phyloP scores from a whole-genome alignment of 2,329 filamentous ascomycete species.

The Ophiostoma montium region DNA sequence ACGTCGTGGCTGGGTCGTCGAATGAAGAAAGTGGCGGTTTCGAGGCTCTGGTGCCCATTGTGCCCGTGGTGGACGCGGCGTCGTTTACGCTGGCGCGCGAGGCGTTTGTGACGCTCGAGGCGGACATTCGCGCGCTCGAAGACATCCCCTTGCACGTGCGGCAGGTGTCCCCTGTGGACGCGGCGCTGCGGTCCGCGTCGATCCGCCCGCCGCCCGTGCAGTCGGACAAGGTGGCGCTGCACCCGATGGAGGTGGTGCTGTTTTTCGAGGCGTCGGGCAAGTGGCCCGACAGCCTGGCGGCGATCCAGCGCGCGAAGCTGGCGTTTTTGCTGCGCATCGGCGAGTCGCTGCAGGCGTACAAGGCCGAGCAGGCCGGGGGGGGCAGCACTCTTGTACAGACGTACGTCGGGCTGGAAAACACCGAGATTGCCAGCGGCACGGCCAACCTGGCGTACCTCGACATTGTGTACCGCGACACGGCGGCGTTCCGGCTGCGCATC shows the following conservation, averaged over 20 bases:
- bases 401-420: slow-evolving; percentile 70
- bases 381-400: slow-evolving; percentile 43
- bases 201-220: slow-evolving; percentile 36
- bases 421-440: slow-evolving; percentile 60
- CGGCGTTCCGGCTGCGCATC: slow-evolving; percentile 72
- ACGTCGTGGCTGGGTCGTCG: slow-evolving; percentile 28
- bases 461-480: slow-evolving; percentile 57
- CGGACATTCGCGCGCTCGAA: slow-evolving; percentile 61
- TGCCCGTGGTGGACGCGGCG: slow-evolving; percentile 32
- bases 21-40: slow-evolving; percentile 26
- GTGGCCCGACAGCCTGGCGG: slow-evolving; percentile 84
- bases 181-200: slow-evolving; percentile 62
- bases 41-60: slow-evolving; percentile 31
- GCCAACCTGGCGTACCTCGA: slow-evolving; percentile 76
- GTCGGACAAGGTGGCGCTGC: slow-evolving; percentile 28
- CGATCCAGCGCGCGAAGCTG: slow-evolving; percentile 87
- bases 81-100: slow-evolving; percentile 56
- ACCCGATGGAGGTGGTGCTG: slow-evolving; percentile 63
- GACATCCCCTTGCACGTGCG: slow-evolving; percentile 78
- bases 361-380: slow-evolving; percentile 17
- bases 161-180: slow-evolving; percentile 59
- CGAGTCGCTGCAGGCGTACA: slow-evolving; percentile 49
- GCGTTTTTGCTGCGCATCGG: slow-evolving; percentile 73
- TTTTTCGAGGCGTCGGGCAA: slow-evolving; percentile 87
- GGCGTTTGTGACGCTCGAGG: slow-evolving; percentile 60